Conservation (phyloP, 805 yeast genomes). For the Ogataea haglerorum region DNA sequence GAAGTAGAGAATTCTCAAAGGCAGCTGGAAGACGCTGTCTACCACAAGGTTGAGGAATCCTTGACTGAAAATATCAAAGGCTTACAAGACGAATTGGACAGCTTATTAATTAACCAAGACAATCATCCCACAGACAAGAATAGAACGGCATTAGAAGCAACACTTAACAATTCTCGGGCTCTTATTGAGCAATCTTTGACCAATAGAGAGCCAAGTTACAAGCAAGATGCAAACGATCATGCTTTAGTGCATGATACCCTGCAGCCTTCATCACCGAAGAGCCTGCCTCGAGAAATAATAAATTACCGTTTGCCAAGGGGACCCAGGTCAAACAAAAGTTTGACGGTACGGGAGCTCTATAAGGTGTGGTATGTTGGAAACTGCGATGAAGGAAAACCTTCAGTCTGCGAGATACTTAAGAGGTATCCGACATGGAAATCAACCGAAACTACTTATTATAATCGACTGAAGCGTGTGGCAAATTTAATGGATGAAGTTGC, state of each 20-base stretch:
- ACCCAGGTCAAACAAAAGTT: slow-evolving; percentile 15
- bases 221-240: background rate
- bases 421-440: slow-evolving; percentile 16
- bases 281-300: slow-evolving; percentile 9
- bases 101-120: background rate
- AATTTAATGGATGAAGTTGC: slow-evolving; percentile 12
- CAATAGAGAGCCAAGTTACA: background rate
- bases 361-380: slow-evolving; percentile 14
- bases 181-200: background rate
- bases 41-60: background rate
- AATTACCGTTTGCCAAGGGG: slow-evolving; percentile 15
- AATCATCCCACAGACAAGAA: background rate
- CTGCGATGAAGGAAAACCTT: slow-evolving; percentile 7
- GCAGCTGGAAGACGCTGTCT: background rate
- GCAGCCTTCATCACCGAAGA: background rate
- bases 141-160: background rate
- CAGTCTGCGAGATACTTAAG: slow-evolving; percentile 10
- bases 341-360: slow-evolving; percentile 12
- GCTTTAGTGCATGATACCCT: background rate
- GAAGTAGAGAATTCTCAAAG: background rate
- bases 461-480: slow-evolving; percentile 15
- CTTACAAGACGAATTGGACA: background rate
- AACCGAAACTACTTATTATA: slow-evolving; percentile 15
- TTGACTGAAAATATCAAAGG: background rate
- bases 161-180: background rate